Evolutionary conservation across 2,329 filamentous ascomycete genomes (phyloP).

Genomic region (Sporothrix sp.): DNA sequence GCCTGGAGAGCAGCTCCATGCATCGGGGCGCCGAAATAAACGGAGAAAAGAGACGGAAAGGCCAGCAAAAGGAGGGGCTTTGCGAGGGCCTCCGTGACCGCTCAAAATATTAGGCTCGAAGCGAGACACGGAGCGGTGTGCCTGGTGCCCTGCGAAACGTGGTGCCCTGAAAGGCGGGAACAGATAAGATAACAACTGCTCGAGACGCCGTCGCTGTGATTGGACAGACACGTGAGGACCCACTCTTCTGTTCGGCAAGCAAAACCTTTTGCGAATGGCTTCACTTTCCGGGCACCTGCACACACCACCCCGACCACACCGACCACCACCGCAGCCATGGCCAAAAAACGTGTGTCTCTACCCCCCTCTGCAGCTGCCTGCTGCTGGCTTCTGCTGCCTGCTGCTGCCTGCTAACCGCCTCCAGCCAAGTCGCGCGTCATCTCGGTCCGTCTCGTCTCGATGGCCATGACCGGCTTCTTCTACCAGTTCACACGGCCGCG

Average conservation of each 20-base stretch:
- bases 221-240: not conserved
- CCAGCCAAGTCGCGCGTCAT: constrained; percentile 85
- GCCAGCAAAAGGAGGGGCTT: not conserved
- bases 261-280: constrained; percentile 14
- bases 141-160: too few relatives aligned
- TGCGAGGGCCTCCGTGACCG: constrained; percentile 3
- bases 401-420: not conserved
- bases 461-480: constrained; percentile 98
- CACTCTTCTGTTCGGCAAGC: constrained; percentile 5
- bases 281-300: constrained; percentile 2
- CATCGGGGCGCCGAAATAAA: not conserved
- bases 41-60: not conserved
- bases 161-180: too few relatives aligned
- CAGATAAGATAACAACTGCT: constrained; percentile 15
- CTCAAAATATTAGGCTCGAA: too few relatives aligned
- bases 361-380: too few relatives aligned
- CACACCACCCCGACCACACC: not conserved
- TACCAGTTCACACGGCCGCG: constrained; percentile 81
- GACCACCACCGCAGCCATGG: constrained; percentile 21
- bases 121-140: too few relatives aligned
- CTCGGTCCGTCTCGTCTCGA: constrained; percentile 87
- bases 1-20: not conserved
- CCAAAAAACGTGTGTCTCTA: constrained; percentile 26
- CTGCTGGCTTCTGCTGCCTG: too few relatives aligned
- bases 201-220: too few relatives aligned